phyloP scores from a whole-genome alignment of 2,329 filamentous ascomycete genomes.

The Aspergillus brunneoviolaceus region DNA sequence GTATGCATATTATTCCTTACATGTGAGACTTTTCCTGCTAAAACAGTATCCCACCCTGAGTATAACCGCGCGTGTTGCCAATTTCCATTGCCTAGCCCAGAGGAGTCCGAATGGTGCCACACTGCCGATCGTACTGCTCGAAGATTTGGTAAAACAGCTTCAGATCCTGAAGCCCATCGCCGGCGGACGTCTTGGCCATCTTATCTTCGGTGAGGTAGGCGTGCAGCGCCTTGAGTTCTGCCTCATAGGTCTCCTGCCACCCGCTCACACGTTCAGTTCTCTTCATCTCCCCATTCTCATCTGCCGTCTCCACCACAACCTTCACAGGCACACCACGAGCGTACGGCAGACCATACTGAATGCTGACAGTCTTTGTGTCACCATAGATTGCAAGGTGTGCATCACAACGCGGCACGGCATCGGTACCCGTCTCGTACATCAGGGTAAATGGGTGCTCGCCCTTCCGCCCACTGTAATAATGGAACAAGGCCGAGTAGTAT shows the following conservation, averaged over 20 bases:
- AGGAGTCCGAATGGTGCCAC: constrained; percentile 36
- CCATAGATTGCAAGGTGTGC: constrained; percentile 50
- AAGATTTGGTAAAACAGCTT: constrained; percentile 36
- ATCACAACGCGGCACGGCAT: constrained; percentile 48
- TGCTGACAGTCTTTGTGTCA: constrained; percentile 53
- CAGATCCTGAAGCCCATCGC: constrained; percentile 40
- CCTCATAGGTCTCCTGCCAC: constrained; percentile 39
- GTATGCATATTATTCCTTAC: neutral
- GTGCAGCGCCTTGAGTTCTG: constrained; percentile 39
- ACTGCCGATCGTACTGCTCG: constrained; percentile 37
- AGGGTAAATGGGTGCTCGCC: constrained; percentile 47
- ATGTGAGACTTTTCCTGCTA: neutral
- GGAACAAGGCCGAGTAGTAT: constrained; percentile 42
- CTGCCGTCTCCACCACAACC: constrained; percentile 41
- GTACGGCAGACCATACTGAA: constrained; percentile 59
- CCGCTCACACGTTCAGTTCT: constrained; percentile 32
- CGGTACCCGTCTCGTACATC: constrained; percentile 58
- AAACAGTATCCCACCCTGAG: neutral
- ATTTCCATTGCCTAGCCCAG: constrained; percentile 23
- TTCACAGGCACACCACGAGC: constrained; percentile 56
- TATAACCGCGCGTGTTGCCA: neutral
- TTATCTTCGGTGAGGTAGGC: constrained; percentile 32
- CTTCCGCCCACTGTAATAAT: constrained; percentile 26
- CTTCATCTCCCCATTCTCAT: constrained; percentile 26
- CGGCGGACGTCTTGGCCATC: constrained; percentile 34